Evolutionary conservation across 2,329 filamentous ascomycete species (phyloP).

Genomic region (Lasiodiplodia hormozganensis): DNA sequence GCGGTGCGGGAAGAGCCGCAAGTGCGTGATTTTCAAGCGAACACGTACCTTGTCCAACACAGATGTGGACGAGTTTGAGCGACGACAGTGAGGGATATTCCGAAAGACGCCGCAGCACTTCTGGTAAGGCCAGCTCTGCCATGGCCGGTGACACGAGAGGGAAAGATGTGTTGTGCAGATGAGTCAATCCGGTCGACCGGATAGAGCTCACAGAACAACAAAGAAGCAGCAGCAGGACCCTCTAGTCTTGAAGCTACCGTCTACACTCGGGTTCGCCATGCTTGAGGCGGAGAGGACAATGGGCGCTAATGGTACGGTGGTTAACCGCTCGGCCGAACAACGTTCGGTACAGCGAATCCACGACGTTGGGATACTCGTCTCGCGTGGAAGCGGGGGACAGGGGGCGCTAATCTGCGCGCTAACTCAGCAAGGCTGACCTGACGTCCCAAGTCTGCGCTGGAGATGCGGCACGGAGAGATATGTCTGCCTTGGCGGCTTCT

Average conservation of each 20-base stretch:
- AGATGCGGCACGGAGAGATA: slow-evolving; percentile 5
- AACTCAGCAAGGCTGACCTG: slow-evolving; percentile 17
- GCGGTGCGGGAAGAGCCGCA: slow-evolving; percentile 1
- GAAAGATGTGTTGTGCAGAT: not conserved
- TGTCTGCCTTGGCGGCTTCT: slow-evolving; percentile 24
- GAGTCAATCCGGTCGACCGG: slow-evolving; percentile 21
- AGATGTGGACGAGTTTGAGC: not conserved
- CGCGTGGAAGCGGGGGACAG: slow-evolving; percentile 24
- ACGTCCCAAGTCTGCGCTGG: not conserved
- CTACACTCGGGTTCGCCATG: not conserved
- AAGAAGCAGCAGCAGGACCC: not conserved
- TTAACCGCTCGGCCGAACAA: not conserved
- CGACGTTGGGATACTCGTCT: not conserved
- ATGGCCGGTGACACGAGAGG: slow-evolving; percentile 16
- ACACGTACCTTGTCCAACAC: slow-evolving; percentile 16
- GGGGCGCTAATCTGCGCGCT: slow-evolving; percentile 15
- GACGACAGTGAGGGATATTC: not conserved
- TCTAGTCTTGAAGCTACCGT: slow-evolving; percentile 4
- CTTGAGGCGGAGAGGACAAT: not conserved
- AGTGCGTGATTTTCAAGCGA: slow-evolving; percentile 17
- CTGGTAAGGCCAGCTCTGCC: not conserved
- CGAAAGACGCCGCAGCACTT: not conserved
- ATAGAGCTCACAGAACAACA: slow-evolving; percentile 14
- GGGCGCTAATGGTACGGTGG: slow-evolving; percentile 2
- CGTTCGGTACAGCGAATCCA: slow-evolving; percentile 1